A percentile compares a stretch with the other conserved stretches of the same genome.
phyloP scores from a whole-genome alignment of 2,329 filamentous ascomycete species.

The Didymella glomerata region DNA sequence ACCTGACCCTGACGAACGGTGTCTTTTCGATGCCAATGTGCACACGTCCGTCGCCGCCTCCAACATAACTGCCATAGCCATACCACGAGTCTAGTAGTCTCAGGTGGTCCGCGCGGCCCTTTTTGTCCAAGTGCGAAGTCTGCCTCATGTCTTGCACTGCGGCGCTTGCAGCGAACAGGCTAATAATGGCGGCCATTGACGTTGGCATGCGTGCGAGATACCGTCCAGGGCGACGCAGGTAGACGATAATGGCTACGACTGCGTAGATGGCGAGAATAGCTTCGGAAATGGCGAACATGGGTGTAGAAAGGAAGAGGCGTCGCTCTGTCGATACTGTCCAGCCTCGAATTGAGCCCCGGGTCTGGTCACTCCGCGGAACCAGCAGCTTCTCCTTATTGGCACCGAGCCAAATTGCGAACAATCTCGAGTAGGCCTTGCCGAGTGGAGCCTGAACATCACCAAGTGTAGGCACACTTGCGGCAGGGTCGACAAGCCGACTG shows the following conservation, averaged over 20 bases:
- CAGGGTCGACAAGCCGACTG: constrained; percentile 49
- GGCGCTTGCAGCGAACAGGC: constrained; percentile 58
- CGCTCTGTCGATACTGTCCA: constrained; percentile 21
- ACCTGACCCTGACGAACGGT: constrained; percentile 45
- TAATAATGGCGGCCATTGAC: constrained; percentile 57
- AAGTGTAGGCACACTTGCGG: constrained; percentile 43
- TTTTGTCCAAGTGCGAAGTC: constrained; percentile 29
- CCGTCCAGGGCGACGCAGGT: constrained; percentile 50
- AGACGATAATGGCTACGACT: constrained; percentile 54
- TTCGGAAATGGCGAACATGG: constrained; percentile 57
- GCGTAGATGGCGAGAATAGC: constrained; percentile 56
- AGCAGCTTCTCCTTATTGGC: constrained; percentile 55
- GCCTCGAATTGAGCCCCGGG: too few species aligned
- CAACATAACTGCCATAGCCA: constrained; percentile 62
- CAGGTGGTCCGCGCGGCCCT: constrained; percentile 28
- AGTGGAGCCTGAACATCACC: constrained; percentile 35
- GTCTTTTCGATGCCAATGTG: constrained; percentile 63
- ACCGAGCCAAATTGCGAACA: constrained; percentile 58
- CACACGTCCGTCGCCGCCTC: constrained; percentile 53
- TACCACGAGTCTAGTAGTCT: constrained; percentile 40
- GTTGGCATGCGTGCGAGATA: constrained; percentile 61
- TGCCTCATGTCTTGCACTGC: constrained; percentile 50
- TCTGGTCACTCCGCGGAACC: too few species aligned
- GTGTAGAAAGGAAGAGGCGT: constrained; percentile 59
- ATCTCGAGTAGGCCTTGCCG: constrained; percentile 41